Conservation (phyloP, 2,329 filamentous ascomycete genomes). For the Elsinoe ampelina region DNA sequence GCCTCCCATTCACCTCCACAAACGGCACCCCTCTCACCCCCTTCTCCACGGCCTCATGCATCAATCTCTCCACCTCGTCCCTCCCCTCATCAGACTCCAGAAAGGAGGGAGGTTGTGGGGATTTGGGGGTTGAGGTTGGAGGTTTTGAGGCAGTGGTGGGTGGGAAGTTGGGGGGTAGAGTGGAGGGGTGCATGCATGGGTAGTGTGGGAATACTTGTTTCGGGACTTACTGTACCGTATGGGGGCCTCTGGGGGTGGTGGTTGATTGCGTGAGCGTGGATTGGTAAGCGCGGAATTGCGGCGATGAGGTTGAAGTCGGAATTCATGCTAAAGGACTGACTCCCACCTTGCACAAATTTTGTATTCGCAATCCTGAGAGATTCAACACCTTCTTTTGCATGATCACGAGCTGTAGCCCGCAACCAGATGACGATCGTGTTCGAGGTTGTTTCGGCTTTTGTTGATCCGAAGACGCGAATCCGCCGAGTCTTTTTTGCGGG, state of each 20-base stretch:
- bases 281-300: neutral
- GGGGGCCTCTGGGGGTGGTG: no score
- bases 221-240: no score
- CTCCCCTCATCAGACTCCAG: slow-evolving; percentile 36
- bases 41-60: slow-evolving; percentile 28
- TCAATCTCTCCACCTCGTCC: slow-evolving; percentile 38
- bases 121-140: slow-evolving; percentile 61
- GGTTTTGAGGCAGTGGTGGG: slow-evolving; percentile 24
- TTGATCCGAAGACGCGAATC: neutral
- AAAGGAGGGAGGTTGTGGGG: slow-evolving; percentile 47
- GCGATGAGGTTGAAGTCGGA: neutral
- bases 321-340: neutral
- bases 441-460: no score
- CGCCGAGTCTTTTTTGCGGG: neutral
- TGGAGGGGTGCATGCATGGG: no score
- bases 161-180: no score
- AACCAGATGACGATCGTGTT: no score
- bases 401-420: no score
- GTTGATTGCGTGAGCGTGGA: neutral
- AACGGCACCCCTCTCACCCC: neutral
- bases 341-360: no score
- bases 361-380: no score
- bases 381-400: no score
- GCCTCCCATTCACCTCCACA: neutral
- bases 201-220: no score